Evolutionary conservation across 73 alveolate genomes (phyloP).

Genomic region (Uronychia binucleata): DNA sequence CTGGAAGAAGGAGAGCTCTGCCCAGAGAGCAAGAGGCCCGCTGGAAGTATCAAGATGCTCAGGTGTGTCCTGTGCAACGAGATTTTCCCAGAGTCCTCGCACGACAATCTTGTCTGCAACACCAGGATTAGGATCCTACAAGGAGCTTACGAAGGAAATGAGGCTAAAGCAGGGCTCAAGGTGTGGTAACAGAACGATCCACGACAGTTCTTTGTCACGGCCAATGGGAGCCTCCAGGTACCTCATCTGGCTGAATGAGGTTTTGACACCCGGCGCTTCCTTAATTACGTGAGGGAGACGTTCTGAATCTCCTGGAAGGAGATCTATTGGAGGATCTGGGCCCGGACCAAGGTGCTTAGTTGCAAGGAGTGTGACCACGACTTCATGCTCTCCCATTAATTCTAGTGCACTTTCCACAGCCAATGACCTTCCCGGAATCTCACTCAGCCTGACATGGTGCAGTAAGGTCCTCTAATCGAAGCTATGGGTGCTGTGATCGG

Average conservation of each 20-base stretch:
- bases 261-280: conserved; percentile 53
- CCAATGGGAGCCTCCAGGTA: conserved; percentile 44
- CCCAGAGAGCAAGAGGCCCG: not conserved
- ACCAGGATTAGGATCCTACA: not conserved
- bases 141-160: not conserved
- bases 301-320: conserved; percentile 59
- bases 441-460: not conserved
- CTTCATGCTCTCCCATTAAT: not conserved
- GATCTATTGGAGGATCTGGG: conserved; percentile 66
- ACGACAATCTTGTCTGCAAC: not conserved
- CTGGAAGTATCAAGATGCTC: not conserved
- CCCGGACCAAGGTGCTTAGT: conserved; percentile 16
- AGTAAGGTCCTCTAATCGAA: not conserved
- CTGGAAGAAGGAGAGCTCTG: conserved; percentile 52
- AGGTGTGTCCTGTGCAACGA: not conserved
- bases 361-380: conserved; percentile 13
- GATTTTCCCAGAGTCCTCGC: not conserved
- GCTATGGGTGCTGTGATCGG: not conserved
- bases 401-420: not conserved
- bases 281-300: conserved; percentile 54
- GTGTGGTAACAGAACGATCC: not conserved
- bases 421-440: not conserved
- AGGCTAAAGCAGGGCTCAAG: not conserved
- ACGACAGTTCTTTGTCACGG: conserved; percentile 15
- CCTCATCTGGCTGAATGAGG: conserved; percentile 57